phyloP scores from a whole-genome alignment of 208 protist species.

The Trypanosoma conorhini region DNA sequence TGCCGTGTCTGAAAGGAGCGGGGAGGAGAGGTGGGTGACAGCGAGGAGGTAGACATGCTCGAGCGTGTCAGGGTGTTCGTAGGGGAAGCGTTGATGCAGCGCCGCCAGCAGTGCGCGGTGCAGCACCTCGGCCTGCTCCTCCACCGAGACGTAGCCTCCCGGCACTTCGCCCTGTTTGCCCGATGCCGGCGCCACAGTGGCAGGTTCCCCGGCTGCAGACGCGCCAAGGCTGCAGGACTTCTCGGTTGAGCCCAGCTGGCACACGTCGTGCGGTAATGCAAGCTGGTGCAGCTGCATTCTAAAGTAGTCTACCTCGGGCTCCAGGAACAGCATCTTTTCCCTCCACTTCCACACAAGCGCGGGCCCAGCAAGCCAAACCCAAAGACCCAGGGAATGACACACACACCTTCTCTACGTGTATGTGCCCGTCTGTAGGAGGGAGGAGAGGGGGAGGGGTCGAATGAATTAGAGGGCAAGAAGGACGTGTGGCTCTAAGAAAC shows the following conservation, averaged over 20 bases:
- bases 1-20: conserved; percentile 31
- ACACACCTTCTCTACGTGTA: neutral
- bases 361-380: neutral
- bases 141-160: conserved; percentile 32
- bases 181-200: neutral
- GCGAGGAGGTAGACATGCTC: conserved; percentile 68
- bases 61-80: conserved; percentile 58
- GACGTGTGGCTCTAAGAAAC: too few relatives aligned
- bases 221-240: neutral
- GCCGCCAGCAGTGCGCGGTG: conserved; percentile 60
- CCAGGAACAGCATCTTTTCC: conserved; percentile 55
- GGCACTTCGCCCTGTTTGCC: neutral
- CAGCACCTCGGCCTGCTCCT: conserved; percentile 48
- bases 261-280: conserved; percentile 37
- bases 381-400: conserved; percentile 2
- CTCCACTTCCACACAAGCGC: conserved; percentile 1
- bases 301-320: conserved; percentile 73
- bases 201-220: neutral
- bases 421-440: neutral
- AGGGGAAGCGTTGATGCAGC: conserved; percentile 54
- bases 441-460: neutral
- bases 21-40: conserved; percentile 51
- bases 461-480: too few relatives aligned
- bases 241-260: neutral
- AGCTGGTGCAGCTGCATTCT: conserved; percentile 48